Conservation (phyloP, 1,284 basidiomycete genomes). For the Gomphus sp. region DNA sequence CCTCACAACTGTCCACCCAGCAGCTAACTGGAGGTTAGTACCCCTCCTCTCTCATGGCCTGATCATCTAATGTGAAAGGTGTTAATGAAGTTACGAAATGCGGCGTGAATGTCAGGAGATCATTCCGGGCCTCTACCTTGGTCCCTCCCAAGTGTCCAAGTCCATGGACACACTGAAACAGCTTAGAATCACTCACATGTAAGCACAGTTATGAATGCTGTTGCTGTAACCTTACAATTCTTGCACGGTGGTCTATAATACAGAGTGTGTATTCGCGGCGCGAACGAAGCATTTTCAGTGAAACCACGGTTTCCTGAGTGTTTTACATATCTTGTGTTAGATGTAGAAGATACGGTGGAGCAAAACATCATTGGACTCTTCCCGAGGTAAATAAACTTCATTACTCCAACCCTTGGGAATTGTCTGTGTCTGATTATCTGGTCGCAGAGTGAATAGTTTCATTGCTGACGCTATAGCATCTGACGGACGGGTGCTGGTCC, state of each 20-base stretch:
- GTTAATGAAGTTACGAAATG: constrained; percentile 77
- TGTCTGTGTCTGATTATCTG: constrained; percentile 4
- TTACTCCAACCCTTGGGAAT: background rate
- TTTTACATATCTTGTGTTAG: constrained; percentile 74
- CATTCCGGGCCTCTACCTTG: constrained; percentile 74
- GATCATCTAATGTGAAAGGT: too few relatives aligned
- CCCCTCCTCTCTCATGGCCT: background rate
- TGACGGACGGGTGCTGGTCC: constrained; percentile 77
- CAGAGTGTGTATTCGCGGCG: constrained; percentile 82
- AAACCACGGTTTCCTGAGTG: constrained; percentile 75
- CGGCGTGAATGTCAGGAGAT: constrained; percentile 89
- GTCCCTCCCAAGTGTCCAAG: constrained; percentile 84
- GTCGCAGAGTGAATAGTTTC: constrained; percentile 60
- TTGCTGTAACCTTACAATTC: background rate
- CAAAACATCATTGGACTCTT: constrained; percentile 84
- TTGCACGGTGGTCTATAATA: background rate
- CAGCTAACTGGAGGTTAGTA: constrained; percentile 68
- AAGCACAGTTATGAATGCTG: constrained; percentile 20
- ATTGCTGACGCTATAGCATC: constrained; percentile 62
- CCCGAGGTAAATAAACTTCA: constrained; percentile 44
- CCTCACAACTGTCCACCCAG: constrained; percentile 47
- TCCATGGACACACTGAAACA: constrained; percentile 57
- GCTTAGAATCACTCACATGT: constrained; percentile 84
- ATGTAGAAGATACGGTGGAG: constrained; percentile 86
- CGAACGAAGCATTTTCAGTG: constrained; percentile 81